Evolutionary conservation across 306 rosid species (phyloP), one percentile per base, ranked within the genome.

Genomic region (barrel medic (Medicago truncatula)): DNA sequence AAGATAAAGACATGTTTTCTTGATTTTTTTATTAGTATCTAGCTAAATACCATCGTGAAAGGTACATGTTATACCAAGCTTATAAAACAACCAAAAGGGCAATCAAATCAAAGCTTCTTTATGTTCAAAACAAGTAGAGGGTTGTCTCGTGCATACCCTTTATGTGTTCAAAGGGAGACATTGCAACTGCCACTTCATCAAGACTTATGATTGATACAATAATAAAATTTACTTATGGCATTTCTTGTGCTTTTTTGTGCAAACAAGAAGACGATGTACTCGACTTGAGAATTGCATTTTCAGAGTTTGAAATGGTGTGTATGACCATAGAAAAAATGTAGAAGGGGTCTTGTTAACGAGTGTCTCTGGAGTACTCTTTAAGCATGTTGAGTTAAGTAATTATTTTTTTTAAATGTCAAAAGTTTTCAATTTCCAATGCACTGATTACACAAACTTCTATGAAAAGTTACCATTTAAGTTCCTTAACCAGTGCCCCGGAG

Each of bases 231-330:
- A 25, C 17, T 12, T 6, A 5, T 58, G 36, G 20, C 13, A 15
- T 38, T 34, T 74, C 14, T 43, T 9, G 23, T 54, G 66, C 8
- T 17, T 60, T 23, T 25, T 75, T 38, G 44, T 40, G 58, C 50
- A 75, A 68, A 34, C 62, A 43, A 70, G 65, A 67, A 57, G 79
- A 82, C 71, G 77, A 23, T 17, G 53, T 14, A 44, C n/a, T 15
- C 15, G 64, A 50, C 10, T 31, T 49, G 60, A 66, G 66, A 82
- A 58, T 77, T 57, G 13, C 2, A 46, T 46, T 59, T 71, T 71
- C 65, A 81, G 78, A 69, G 15, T 39, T 69, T 57, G 67, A 70
- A 69, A 81, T 38, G 73, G 77, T 50, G 77, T 50, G 20, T 4
- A 28, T 41, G 23, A 25, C 50, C 72, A 5, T 61, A 7, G 38